phyloP scores from a whole-genome alignment of 495 filamentous ascomycete genomes.

The Tuber calosporum region DNA sequence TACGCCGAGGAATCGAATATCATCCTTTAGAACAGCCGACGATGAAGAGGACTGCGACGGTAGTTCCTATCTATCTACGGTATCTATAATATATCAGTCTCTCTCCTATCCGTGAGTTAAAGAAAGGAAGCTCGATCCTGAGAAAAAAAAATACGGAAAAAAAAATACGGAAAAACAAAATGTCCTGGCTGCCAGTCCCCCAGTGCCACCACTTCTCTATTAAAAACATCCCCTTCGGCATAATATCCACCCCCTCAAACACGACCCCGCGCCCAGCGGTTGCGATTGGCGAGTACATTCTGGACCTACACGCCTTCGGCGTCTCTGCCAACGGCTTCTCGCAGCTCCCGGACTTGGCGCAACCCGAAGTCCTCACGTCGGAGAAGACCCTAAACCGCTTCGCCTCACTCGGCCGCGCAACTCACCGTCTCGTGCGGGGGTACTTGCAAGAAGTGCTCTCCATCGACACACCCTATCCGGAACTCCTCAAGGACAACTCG shows the following conservation, averaged over 20 bases:
- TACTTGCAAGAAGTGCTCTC: constrained; percentile 67
- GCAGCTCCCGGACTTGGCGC: constrained; percentile 37
- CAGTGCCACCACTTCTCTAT: constrained; percentile 69
- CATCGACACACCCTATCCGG: constrained; percentile 51
- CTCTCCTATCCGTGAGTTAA: neutral
- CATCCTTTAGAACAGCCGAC: neutral
- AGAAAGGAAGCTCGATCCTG: neutral
- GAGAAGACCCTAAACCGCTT: constrained; percentile 73
- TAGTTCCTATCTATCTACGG: neutral
- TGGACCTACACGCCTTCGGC: constrained; percentile 58
- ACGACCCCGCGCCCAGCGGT: constrained; percentile 59
- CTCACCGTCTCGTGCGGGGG: constrained; percentile 64
- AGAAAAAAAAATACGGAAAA: neutral
- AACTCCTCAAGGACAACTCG: constrained; percentile 54
- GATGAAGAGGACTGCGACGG: neutral
- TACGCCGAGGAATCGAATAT: neutral
- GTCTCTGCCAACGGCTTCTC: constrained; percentile 49
- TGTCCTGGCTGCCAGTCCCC: constrained; percentile 60
- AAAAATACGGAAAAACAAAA: neutral
- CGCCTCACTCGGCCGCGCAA: constrained; percentile 63
- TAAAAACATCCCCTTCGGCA: constrained; percentile 87
- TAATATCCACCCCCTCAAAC: constrained; percentile 58
- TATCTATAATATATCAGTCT: neutral
- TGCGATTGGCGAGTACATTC: constrained; percentile 67
- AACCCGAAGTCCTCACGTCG: constrained; percentile 21